Evolutionary conservation across 2,329 filamentous ascomycete species (phyloP).

Genomic region (Macrophomina pseudophaseolina): DNA sequence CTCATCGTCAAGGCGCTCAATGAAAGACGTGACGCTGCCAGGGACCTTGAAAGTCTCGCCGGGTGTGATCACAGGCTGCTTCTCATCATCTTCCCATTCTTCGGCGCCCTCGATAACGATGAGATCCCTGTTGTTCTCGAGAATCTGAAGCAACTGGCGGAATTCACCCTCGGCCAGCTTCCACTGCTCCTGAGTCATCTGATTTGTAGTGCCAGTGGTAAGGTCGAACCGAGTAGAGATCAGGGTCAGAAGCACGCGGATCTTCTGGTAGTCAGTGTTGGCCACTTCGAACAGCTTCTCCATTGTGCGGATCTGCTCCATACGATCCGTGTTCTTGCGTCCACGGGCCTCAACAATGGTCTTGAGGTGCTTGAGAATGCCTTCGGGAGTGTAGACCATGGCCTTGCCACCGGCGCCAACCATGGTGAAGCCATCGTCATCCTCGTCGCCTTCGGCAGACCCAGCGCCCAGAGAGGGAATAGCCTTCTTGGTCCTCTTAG

Average conservation of each 20-base stretch:
- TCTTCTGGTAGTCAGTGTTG: conserved; percentile 87
- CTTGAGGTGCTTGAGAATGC: conserved; percentile 95
- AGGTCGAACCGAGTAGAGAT: conserved; percentile 96
- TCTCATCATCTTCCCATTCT: conserved; percentile 99
- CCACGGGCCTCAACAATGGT: conserved; percentile 93
- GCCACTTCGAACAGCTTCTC: conserved; percentile 93
- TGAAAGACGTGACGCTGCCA: conserved; percentile 90
- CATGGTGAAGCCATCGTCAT: conserved; percentile 86
- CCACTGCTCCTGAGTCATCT: conserved; percentile 97
- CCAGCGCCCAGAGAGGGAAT: conserved; percentile 58
- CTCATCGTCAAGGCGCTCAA: conserved; percentile 95
- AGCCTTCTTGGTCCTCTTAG: conserved; percentile 55
- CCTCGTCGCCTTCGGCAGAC: conserved; percentile 68
- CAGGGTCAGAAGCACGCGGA: conserved; percentile 87
- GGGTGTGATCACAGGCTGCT: conserved; percentile 73
- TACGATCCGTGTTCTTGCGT: conserved; percentile 97
- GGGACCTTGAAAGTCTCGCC: conserved; percentile 89
- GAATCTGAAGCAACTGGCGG: conserved; percentile 73
- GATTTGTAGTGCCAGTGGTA: conserved; percentile 74
- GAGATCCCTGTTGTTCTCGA: conserved; percentile 79
- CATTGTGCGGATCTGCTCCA: conserved; percentile 96
- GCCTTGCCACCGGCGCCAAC: conserved; percentile 89
- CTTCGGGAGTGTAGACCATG: conserved; percentile 92
- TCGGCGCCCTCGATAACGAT: conserved; percentile 90
- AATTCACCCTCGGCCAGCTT: conserved; percentile 92